Evolutionary conservation across 176 grass and related monocot species (phyloP), one percentile per base, ranked within the genome.

Genomic region (Pharus latifolius): DNA sequence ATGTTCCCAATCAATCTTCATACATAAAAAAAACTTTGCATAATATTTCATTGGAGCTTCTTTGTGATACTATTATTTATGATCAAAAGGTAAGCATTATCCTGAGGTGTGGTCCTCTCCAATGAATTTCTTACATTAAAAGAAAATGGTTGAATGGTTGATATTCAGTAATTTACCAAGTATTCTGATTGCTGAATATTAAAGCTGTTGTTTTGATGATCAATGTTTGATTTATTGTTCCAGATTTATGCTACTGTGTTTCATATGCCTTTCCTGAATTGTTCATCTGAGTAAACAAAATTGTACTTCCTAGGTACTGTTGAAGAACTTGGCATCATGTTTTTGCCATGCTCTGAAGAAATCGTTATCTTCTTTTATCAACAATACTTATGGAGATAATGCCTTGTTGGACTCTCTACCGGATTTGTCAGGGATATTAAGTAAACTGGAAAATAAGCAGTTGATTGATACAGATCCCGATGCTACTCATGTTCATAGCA

Each of bases 61-160:
- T 98, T 79, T 76, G 75, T n/a, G 81, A 90, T 85, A 69, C 76
- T 78, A 17, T 85, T 60, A 77, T 98, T 65, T 98, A 88, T 90
- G 94, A 93, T 52, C 70, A 77, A 82, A 83, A 83, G 60, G 94
- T 98, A 85, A 72, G 53, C 84, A 51, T 66, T 49, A 40, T 56
- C 22, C 14, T 32, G 69, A 52, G 4, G 35, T 9, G 9, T 9
- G 9, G 9, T 4, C 35, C 35, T 38, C 8, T 38, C 35, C 35
- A 38, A 9, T 38, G 6, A 38, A 5, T 38, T 70, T 44, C 45
- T 68, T 55, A 16, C 46, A 11, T 47, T 25, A 51, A 27, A 67
- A 84, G 19, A 56, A 66, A 60, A 61, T n/a, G n/a, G n/a, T n/a
- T n/a, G n/a, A n/a, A n/a, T n/a, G 3, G 37, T 33, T 53, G 9